These are phyloP conservation scores for Fusarium domesticum DNA, from an alignment of 2,329 filamentous ascomycete species.

Conservation along the genomic window DNA sequence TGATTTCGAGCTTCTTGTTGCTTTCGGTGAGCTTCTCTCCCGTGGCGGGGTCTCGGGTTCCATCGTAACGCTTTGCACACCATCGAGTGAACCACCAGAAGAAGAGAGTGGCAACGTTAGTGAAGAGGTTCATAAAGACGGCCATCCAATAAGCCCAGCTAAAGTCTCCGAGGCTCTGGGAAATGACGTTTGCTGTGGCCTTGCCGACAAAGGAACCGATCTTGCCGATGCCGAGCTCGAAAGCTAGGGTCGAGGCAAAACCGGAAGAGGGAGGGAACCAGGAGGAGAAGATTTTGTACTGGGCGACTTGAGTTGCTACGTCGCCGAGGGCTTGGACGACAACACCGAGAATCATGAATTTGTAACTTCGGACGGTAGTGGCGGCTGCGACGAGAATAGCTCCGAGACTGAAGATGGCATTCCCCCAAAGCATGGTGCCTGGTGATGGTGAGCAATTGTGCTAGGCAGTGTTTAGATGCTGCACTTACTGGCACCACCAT, in stretches of 20 bases:
- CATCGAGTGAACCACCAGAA: conserved; percentile 57
- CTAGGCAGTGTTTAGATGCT: background rate
- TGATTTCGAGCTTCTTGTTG: conserved; percentile 54
- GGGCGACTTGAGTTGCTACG: conserved; percentile 61
- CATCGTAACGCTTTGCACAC: conserved; percentile 46
- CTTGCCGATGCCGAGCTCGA: conserved; percentile 60
- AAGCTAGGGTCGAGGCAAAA: conserved; percentile 59
- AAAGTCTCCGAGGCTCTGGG: conserved; percentile 55
- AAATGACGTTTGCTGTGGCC: conserved; percentile 57
- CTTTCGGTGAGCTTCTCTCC: conserved; percentile 59
- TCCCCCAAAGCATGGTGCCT: conserved; percentile 58
- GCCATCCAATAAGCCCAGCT: conserved; percentile 61
- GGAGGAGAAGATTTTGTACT: conserved; percentile 63
- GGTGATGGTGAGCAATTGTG: background rate
- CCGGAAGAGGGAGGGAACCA: conserved; percentile 62
- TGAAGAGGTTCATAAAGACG: conserved; percentile 63
- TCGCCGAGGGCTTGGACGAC: conserved; percentile 58
- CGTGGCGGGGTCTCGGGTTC: conserved; percentile 52
- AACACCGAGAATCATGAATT: conserved; percentile 58
- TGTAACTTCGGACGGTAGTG: conserved; percentile 53
- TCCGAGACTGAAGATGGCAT: conserved; percentile 55
- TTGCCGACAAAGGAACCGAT: conserved; percentile 60
- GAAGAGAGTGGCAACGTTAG: conserved; percentile 50
- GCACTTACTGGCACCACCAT: conserved; percentile 52
- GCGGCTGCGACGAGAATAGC: conserved; percentile 58